These are phyloP conservation scores for Candida gorgasii DNA, from an alignment of 805 yeast species.

Conservation along the genomic window DNA sequence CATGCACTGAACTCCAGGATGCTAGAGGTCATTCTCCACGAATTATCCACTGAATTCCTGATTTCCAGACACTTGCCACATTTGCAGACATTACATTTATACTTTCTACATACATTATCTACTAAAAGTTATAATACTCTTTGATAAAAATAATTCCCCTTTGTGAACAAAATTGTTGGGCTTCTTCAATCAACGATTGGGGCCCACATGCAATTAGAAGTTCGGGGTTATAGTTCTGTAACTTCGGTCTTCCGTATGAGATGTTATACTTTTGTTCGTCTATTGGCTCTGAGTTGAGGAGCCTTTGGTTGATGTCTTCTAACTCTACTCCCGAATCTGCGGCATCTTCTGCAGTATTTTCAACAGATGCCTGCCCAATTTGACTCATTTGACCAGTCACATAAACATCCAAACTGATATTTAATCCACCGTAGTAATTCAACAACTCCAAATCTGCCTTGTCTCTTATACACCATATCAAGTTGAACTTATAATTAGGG, in stretches of 20 bases:
- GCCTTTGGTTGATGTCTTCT: neutral
- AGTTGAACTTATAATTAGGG: constrained; percentile 7
- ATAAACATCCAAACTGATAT: constrained; percentile 3
- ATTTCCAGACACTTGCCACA: neutral
- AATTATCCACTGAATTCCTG: neutral
- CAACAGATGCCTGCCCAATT: neutral
- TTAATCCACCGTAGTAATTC: constrained; percentile 5
- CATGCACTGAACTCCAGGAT: neutral
- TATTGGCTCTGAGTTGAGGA: neutral
- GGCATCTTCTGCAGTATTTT: neutral
- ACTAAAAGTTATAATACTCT: constrained; percentile 10
- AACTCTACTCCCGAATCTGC: neutral
- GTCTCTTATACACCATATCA: constrained; percentile 14
- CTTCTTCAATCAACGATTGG: constrained; percentile 39
- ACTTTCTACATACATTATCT: neutral
- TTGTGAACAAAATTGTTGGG: constrained; percentile 35
- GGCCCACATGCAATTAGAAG: constrained; percentile 63
- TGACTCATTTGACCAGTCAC: constrained; percentile 4
- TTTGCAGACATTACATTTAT: neutral
- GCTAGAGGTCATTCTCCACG: neutral
- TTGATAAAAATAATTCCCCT: constrained; percentile 25
- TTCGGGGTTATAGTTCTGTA: constrained; percentile 9
- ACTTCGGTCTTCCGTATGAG: constrained; percentile 11
- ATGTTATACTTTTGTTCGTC: neutral
- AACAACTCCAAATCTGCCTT: constrained; percentile 11